Evolutionary conservation across 768 basidiomycete species (phyloP).

Genomic region (Auricularia cornea): DNA sequence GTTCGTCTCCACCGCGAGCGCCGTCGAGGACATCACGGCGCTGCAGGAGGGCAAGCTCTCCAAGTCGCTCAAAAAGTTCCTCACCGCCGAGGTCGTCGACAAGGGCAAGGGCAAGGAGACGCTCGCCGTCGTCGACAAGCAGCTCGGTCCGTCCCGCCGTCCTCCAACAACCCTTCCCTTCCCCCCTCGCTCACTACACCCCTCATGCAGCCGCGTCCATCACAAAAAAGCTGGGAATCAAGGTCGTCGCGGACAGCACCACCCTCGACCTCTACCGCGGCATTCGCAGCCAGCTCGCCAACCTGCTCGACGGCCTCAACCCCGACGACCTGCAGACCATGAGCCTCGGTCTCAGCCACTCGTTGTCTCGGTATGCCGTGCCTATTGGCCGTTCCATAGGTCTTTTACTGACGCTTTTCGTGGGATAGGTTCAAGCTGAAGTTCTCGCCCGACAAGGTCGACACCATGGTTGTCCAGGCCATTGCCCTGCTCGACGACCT

Average conservation of each 20-base stretch:
- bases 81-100: conserved; percentile 74
- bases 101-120: conserved; percentile 88
- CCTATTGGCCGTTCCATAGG: neutral
- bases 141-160: conserved; percentile 59
- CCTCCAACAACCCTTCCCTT: conserved; percentile 5
- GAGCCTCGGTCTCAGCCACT: conserved; percentile 96
- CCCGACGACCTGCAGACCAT: conserved; percentile 94
- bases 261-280: conserved; percentile 87
- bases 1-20: conserved; percentile 91
- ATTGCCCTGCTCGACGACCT: conserved; percentile 96
- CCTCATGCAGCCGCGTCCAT: conserved; percentile 79
- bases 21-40: conserved; percentile 93
- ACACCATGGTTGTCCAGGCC: conserved; percentile 99
- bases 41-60: conserved; percentile 89
- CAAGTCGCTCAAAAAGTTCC: conserved; percentile 88
- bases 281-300: conserved; percentile 80
- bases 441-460: conserved; percentile 99
- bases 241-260: conserved; percentile 55
- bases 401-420: neutral
- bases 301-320: conserved; percentile 83
- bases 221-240: conserved; percentile 88
- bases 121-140: conserved; percentile 81
- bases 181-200: neutral
- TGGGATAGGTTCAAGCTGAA: conserved; percentile 89
- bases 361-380: conserved; percentile 69